Evolutionary conservation across 2,329 filamentous ascomycete species (phyloP).

Genomic region (Pyrenochaeta sp.): DNA sequence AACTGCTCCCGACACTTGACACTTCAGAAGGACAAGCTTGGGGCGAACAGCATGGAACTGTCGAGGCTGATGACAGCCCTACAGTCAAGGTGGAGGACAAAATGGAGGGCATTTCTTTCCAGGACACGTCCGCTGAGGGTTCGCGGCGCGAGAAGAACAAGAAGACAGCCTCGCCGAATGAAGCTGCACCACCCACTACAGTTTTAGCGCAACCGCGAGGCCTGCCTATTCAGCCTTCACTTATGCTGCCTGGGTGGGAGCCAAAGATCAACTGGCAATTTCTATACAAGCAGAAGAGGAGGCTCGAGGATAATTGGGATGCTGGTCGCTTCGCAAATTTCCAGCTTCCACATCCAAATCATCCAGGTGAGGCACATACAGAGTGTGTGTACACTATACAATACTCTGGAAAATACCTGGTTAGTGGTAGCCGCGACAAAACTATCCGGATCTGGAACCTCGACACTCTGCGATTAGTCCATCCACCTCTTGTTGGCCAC

Average conservation of each 20-base stretch:
- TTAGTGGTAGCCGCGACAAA: constrained; percentile 90
- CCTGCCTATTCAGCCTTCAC: constrained; percentile 39
- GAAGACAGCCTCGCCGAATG: constrained; percentile 9
- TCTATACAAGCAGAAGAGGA: constrained; percentile 85
- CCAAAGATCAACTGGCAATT: constrained; percentile 88
- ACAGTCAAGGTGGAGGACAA: constrained; percentile 36
- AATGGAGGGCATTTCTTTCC: constrained; percentile 49
- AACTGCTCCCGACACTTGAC: constrained; percentile 27
- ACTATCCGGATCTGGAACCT: constrained; percentile 92
- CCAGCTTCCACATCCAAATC: constrained; percentile 83
- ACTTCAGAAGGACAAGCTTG: constrained; percentile 39
- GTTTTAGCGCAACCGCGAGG: background rate
- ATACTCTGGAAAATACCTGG: constrained; percentile 82
- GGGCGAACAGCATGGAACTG: constrained; percentile 57
- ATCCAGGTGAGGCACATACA: constrained; percentile 81
- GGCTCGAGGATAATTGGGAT: constrained; percentile 91
- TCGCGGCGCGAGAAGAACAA: constrained; percentile 30
- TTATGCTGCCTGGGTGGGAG: constrained; percentile 48
- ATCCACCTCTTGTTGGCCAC: constrained; percentile 78
- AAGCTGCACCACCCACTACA: constrained; percentile 14
- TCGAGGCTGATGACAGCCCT: constrained; percentile 55
- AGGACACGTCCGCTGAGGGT: constrained; percentile 23
- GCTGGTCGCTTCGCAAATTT: constrained; percentile 83
- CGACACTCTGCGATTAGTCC: constrained; percentile 77
- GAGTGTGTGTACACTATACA: constrained; percentile 97